Evolutionary conservation across 106 monocot genomes (phyloP).

Genomic region (Chionographis japonica): DNA sequence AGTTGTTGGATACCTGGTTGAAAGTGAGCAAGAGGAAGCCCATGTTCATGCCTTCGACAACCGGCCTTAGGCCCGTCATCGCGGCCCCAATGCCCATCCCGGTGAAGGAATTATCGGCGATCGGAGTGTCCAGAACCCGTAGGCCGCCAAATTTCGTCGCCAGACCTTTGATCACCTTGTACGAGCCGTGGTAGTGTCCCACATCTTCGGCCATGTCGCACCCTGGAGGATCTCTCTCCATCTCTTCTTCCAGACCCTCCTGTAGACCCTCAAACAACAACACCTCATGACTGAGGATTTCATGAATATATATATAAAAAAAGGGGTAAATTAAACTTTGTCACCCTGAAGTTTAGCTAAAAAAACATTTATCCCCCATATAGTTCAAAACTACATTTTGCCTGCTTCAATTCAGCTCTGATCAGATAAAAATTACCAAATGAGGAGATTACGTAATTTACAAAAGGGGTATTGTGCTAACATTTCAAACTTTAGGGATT

Average conservation of each 20-base stretch:
- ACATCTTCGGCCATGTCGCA: constrained; percentile 50
- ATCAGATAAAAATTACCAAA: no score
- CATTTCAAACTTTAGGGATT: no score
- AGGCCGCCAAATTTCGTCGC: constrained; percentile 39
- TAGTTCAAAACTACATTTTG: no score
- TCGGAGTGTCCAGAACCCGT: constrained; percentile 49
- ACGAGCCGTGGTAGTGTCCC: constrained; percentile 46
- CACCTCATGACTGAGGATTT: constrained; percentile 28
- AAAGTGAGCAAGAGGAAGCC: constrained; percentile 48
- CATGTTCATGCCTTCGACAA: constrained; percentile 53
- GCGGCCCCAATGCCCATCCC: constrained; percentile 48
- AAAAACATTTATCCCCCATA: no score
- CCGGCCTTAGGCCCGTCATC: constrained; percentile 34
- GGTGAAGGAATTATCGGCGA: constrained; percentile 50
- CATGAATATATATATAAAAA: not conserved
- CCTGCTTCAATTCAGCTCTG: no score
- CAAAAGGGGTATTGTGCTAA: no score
- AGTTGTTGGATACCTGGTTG: constrained; percentile 55
- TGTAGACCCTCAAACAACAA: constrained; percentile 44
- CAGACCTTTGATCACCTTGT: constrained; percentile 52
- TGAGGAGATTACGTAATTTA: no score
- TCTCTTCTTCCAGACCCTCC: constrained; percentile 53
- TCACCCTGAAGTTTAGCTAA: no score
- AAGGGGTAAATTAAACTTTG: no score
- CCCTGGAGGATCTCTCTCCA: constrained; percentile 40